A percentile compares a stretch with the other conserved stretches of the same genome.
phyloP scores from a whole-genome alignment of 768 basidiomycete genomes.

The Trametes villosa region DNA sequence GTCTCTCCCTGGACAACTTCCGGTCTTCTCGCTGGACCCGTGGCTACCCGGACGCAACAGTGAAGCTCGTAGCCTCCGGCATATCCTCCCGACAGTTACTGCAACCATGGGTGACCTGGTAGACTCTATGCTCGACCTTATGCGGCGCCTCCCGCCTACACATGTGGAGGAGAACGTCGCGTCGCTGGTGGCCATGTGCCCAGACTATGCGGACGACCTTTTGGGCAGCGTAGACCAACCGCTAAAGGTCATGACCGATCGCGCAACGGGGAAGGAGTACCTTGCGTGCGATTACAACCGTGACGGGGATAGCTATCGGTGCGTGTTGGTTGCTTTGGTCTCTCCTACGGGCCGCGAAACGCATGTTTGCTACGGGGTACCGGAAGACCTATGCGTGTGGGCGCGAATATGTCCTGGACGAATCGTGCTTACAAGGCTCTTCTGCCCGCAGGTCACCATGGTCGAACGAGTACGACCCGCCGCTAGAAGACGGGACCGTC shows the following conservation, averaged over 20 bases:
- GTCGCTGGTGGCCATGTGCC: slow-evolving; percentile 79
- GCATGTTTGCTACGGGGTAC: too few relatives aligned
- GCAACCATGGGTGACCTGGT: slow-evolving; percentile 71
- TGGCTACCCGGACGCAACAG: too few relatives aligned
- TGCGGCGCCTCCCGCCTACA: slow-evolving; percentile 94
- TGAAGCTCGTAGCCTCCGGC: not conserved
- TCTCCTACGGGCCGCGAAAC: not conserved
- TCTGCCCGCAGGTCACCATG: slow-evolving; percentile 82
- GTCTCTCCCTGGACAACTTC: slow-evolving; percentile 69
- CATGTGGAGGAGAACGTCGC: slow-evolving; percentile 86
- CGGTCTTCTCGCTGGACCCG: not conserved
- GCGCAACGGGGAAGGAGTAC: slow-evolving; percentile 83
- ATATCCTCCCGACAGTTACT: not conserved
- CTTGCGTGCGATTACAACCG: slow-evolving; percentile 93
- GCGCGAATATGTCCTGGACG: not conserved
- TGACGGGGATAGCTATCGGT: slow-evolving; percentile 92
- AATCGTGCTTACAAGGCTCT: not conserved
- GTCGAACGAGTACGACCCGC: slow-evolving; percentile 96
- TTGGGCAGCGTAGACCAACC: slow-evolving; percentile 95
- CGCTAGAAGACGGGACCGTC: slow-evolving; percentile 84
- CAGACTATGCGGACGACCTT: slow-evolving; percentile 94
- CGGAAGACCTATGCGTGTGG: too few relatives aligned
- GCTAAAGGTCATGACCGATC: slow-evolving; percentile 79
- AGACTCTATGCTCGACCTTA: slow-evolving; percentile 93
- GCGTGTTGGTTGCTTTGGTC: slow-evolving; percentile 4